A percentile compares a stretch with the other conserved stretches of the same genome.
These are phyloP conservation scores for Cladochytrium replicatum DNA, from an alignment of 192 early-diverging fungal species.

Conservation along the genomic window DNA sequence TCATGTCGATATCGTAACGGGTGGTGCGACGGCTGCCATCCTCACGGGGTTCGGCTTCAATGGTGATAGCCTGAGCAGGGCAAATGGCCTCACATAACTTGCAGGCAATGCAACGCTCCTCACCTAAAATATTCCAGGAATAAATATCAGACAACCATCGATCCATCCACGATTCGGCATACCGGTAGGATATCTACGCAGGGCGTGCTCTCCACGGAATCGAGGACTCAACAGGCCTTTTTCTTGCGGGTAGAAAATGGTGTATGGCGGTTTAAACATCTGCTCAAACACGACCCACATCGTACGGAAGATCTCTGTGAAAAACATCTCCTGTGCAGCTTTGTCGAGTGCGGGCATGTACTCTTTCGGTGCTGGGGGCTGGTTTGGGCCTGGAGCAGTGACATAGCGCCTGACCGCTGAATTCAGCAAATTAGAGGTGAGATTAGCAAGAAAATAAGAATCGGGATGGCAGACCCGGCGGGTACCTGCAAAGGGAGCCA, in stretches of 20 bases:
- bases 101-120: conserved; percentile 98
- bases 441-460: too few relatives aligned
- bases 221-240: conserved; percentile 87
- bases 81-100: conserved; percentile 97
- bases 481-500: too few relatives aligned
- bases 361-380: too few relatives aligned
- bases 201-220: conserved; percentile 94
- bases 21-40: conserved; percentile 91
- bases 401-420: too few relatives aligned
- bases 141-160: not conserved
- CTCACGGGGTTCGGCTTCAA: conserved; percentile 91
- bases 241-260: conserved; percentile 91
- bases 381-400: too few relatives aligned
- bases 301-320: conserved; percentile 85
- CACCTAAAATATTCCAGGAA: conserved; percentile 44
- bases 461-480: too few relatives aligned
- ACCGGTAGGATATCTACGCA: conserved; percentile 90
- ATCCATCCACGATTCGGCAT: conserved; percentile 7
- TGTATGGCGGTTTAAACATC: conserved; percentile 92
- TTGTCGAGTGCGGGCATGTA: conserved; percentile 38
- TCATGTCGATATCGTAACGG: conserved; percentile 99
- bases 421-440: too few relatives aligned
- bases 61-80: conserved; percentile 96
- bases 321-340: conserved; percentile 68
- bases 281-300: conserved; percentile 88